Base-by-base conservation (phyloP, 202 grass and related monocot genomes). In the Sporobolus alterniflorus region DNA sequence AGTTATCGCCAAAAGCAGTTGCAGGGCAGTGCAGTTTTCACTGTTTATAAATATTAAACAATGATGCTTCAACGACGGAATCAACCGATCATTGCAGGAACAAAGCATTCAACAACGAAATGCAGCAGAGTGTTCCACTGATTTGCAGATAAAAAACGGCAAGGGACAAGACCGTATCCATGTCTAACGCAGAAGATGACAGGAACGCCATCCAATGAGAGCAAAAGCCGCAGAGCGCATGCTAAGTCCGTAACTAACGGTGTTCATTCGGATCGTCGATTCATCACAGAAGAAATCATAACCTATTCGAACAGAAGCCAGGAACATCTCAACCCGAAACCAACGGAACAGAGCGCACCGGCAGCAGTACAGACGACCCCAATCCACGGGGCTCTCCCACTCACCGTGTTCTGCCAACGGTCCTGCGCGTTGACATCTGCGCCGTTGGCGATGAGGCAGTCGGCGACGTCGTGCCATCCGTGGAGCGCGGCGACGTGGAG, bases 331-430 rank as follows among this genome's bases (percentile, higher is more conserved):
- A 17, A 76, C 29, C n/a, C 3, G 28, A 26, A 82, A 48, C 22
- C 9, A 25, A 31, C n/a, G 68, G 24, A 31, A 60, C 40, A 76
- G 69, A 74, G 33, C 14, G 60, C 40, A 62, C 33, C 57, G n/a
- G n/a, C n/a, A n/a, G n/a, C n/a, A n/a, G n/a, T n/a, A n/a, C n/a
- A n/a, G n/a, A 31, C 32, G 21, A 41, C 49, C 88, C 42, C 21
- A 79, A 79, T 89, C 62, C 14, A 1, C 17, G 17, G 18, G 3
- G 1, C 9, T 13, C 17, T 15, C 41, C 26, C 34, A 75, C 61
- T 44, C 76, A 99, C 97, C 86, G 97, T 99, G 91, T 99, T 99
- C 81, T 96, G 92, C 93, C 97, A 99, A 0, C 97, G 97, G 75
- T 99, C 97, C 72, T 91, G 97, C 29, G 97, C 89, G 86, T 99